Percentiles rank a stretch among this genome's conserved stretches.
Conservation (phyloP, 345 rosid genomes). For the Raphanus sativus region DNA sequence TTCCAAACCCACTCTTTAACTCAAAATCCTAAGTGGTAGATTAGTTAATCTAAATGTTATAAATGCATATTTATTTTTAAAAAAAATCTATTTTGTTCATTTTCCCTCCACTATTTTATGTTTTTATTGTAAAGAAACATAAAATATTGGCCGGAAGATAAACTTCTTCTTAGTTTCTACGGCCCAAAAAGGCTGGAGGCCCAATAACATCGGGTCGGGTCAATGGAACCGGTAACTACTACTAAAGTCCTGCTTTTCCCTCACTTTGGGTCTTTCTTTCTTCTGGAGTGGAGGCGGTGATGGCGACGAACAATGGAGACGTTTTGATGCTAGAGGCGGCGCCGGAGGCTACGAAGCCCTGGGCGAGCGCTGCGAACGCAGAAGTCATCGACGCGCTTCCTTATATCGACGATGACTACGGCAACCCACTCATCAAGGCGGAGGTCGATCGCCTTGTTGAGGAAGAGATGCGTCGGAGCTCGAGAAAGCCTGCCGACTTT, state of each 20-base stretch:
- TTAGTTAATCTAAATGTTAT: too few relatives aligned
- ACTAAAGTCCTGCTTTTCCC: neutral
- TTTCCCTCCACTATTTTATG: too few relatives aligned
- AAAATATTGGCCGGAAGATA: neutral
- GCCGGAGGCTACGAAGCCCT: constrained; percentile 56
- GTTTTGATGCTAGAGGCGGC: constrained; percentile 80
- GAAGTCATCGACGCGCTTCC: constrained; percentile 90
- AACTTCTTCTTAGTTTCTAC: neutral
- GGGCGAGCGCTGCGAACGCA: constrained; percentile 62
- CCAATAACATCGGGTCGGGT: constrained; percentile 21
- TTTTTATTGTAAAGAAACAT: too few relatives aligned
- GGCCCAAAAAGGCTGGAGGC: neutral
- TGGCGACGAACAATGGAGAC: constrained; percentile 52
- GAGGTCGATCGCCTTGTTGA: constrained; percentile 90
- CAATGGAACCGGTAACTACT: neutral
- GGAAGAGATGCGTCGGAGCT: constrained; percentile 96
- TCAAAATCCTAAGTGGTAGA: too few relatives aligned
- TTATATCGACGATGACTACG: constrained; percentile 92
- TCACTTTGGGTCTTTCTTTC: neutral
- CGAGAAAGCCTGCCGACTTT: constrained; percentile 86
- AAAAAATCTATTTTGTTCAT: too few relatives aligned
- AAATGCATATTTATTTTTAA: too few relatives aligned
- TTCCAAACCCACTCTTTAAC: too few relatives aligned
- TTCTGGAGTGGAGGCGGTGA: constrained; percentile 16
- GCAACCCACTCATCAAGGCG: constrained; percentile 61